Evolutionary conservation across 2,329 filamentous ascomycete genomes (phyloP).

Genomic region (Aspergillus intermedius): DNA sequence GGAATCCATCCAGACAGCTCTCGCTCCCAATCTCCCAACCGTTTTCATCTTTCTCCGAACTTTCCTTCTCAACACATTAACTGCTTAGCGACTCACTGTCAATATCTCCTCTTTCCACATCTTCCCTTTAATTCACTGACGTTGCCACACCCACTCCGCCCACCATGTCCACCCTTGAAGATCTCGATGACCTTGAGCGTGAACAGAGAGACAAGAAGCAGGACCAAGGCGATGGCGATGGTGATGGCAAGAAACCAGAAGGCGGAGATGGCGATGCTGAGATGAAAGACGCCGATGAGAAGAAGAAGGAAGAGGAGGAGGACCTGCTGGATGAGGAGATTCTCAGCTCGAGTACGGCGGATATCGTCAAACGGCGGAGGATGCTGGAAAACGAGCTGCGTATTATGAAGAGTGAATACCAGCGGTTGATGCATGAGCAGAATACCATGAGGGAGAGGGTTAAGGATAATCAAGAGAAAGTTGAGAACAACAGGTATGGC

Average conservation of each 20-base stretch:
- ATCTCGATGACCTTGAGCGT: conserved; percentile 82
- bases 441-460: conserved; percentile 96
- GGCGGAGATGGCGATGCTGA: conserved; percentile 68
- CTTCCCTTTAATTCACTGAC: background rate
- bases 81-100: background rate
- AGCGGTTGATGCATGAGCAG: conserved; percentile 91
- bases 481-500: conserved; percentile 87
- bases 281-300: conserved; percentile 76
- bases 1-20: conserved; percentile 13
- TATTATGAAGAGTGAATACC: conserved; percentile 97
- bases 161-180: conserved; percentile 80
- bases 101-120: background rate
- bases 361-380: conserved; percentile 84
- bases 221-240: conserved; percentile 52
- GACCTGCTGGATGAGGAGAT: conserved; percentile 90
- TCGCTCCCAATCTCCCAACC: conserved; percentile 6
- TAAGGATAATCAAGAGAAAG: conserved; percentile 98
- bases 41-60: background rate
- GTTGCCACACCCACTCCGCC: conserved; percentile 18
- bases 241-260: conserved; percentile 49
- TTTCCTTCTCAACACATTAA: background rate
- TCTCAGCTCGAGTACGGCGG: conserved; percentile 83
- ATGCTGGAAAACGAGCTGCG: conserved; percentile 94
- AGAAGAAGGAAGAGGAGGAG: conserved; percentile 60
- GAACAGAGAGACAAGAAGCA: conserved; percentile 67